These are phyloP conservation scores for Rauvolfia tetraphylla DNA, from an alignment of 257 asterid genomes.

Conservation along the genomic window DNA sequence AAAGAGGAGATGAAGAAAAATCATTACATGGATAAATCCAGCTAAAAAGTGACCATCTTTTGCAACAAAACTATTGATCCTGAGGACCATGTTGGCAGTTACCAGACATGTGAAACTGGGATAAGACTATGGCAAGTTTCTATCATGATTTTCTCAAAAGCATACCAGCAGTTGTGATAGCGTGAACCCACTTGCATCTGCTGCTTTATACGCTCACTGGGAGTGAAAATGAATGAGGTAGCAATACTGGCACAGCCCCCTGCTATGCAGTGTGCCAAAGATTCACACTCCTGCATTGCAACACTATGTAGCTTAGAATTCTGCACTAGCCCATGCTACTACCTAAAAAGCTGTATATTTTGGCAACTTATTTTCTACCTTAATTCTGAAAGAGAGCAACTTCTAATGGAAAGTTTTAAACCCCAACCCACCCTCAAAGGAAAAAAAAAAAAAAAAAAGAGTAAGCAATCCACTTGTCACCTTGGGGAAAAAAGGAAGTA, in stretches of 20 bases:
- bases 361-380: neutral
- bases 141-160: slow-evolving; percentile 14
- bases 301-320: neutral
- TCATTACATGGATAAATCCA: neutral
- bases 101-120: neutral
- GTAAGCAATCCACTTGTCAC: slow-evolving; percentile 26
- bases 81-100: neutral
- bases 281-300: slow-evolving; percentile 60
- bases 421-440: no score
- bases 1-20: neutral
- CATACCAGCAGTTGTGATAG: slow-evolving; percentile 80
- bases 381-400: neutral
- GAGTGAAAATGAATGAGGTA: slow-evolving; percentile 91
- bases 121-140: neutral
- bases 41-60: neutral
- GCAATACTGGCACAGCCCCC: slow-evolving; percentile 96
- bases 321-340: neutral
- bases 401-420: neutral
- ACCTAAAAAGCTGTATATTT: neutral
- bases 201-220: slow-evolving; percentile 91
- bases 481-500: slow-evolving; percentile 76
- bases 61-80: neutral
- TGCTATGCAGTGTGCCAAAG: slow-evolving; percentile 83
- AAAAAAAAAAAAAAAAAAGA: neutral
- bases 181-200: slow-evolving; percentile 95